Base-by-base conservation (phyloP, 805 yeast species). In the Blastobotrys chiropterorum region DNA sequence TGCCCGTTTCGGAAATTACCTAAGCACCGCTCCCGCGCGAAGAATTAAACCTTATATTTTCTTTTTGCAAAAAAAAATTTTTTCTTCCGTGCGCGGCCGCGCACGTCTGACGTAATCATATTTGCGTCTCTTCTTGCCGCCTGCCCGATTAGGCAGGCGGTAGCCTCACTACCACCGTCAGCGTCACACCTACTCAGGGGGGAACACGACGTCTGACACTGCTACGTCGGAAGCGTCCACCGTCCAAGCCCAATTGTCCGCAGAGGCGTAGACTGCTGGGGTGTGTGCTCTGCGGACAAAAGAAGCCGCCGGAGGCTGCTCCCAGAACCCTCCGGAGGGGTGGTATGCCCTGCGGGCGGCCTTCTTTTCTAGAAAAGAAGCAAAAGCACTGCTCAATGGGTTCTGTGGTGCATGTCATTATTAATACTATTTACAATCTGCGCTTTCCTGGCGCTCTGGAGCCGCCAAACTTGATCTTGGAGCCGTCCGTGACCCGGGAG, bases 401-500 rank as follows among this genome's bases (percentile, higher is more conserved):
- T n/a, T 34, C n/a, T 34, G n/a, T n/a, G n/a, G n/a, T n/a, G n/a
- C n/a, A 39, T 6, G 20, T 5, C 13, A 22, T 21, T 14, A 44
- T 8, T 44, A 17, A 13, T 26, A 17, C 38, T 44, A n/a, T 26
- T 51, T 61, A 69, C 38, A 69, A 66, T 43, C 74, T 53, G 74
- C 97, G 85, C 53, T 76, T 76, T 67, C 83, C 81, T 70, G 92
- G 95, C 17, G 96, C 76, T 62, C 94, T 81, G 46, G 80, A 84
- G 75, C 98, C 98, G 75, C 99, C 99, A 63, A 88, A 88, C 69
- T 86, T 85, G 73, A 92, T 76, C 53, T 79, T 79, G 3, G 99
- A 89, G 58, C 78, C 76, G 63, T 92, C 98, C 47, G 85, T 77
- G 31, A 92, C 72, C 62, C 90, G 80, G 34, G 78, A 77, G 39